A percentile compares a stretch with the other conserved stretches of the same genome.
Conservation (phyloP, 176 grass and related monocot species). For the Aegilops speltoides region DNA sequence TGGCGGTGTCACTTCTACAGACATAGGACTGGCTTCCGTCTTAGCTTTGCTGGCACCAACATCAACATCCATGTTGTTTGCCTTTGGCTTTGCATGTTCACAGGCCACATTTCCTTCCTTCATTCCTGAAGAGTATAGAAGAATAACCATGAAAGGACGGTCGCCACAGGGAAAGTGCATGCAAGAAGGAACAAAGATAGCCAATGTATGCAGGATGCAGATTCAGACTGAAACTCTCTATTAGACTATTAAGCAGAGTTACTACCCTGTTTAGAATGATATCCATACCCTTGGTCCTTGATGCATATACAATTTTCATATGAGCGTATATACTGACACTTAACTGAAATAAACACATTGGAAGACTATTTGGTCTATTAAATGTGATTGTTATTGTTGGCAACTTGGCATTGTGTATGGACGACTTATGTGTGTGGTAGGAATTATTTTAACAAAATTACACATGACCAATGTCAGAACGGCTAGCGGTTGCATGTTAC, state of each 20-base stretch:
- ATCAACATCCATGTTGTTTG: constrained; percentile 57
- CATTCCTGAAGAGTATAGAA: constrained; percentile 35
- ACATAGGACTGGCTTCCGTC: constrained; percentile 22
- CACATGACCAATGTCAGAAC: neutral
- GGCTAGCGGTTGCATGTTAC: neutral
- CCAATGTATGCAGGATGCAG: neutral
- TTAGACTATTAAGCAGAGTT: neutral
- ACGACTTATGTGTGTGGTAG: neutral
- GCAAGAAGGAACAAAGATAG: neutral
- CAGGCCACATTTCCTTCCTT: constrained; percentile 39
- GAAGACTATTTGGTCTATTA: neutral
- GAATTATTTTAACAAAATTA: neutral
- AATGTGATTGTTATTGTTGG: neutral
- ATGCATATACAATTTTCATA: constrained; percentile 7
- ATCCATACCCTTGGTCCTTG: neutral
- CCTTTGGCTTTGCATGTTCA: constrained; percentile 14
- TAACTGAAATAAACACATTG: neutral
- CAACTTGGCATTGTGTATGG: neutral
- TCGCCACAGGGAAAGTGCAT: neutral
- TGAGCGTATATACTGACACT: neutral
- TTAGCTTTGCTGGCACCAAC: constrained; percentile 32
- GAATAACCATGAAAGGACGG: neutral
- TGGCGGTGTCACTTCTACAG: constrained; percentile 20
- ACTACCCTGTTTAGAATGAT: neutral
- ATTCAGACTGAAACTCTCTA: neutral